Base-by-base conservation (phyloP, 1,284 basidiomycete species). In the Mycena sp. region DNA sequence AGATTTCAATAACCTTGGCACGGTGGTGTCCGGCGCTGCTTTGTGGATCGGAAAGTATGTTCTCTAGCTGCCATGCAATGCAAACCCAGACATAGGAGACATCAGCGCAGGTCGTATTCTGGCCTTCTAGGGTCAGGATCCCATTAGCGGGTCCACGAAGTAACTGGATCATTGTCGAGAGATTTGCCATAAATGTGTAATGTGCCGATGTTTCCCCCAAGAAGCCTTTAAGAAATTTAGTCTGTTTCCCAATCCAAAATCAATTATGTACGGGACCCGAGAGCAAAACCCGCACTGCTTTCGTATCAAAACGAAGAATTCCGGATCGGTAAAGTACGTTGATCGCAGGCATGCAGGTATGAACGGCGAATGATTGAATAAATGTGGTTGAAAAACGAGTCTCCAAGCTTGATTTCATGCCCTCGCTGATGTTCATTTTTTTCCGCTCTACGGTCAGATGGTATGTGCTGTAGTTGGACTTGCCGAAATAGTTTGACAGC, bases 71-170 rank as follows among this genome's bases (percentile, higher is more conserved):
- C 43, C 61, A 70, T 0, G 67, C 71, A 58, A 74, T 74, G 43
- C 67, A 69, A n/a, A 73, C 67, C 69, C 70, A 73, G 1, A 61
- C 69, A 67, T 70, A 74, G 44, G 72, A 73, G 17, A 73, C 66
- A 59, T 74, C 69, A 4, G 70, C 67, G 45, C 72, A 73, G 3
- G 55, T 74, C 3, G 67, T 70, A 38, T 70, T 69, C 41, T 71
- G 70, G 11, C 69, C 73, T 50, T 74, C 72, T 14, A 73, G 67
- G 11, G 70, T 71, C 0, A 67, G 30, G 37, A 74, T 68, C 6
- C 50, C 69, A 56, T 72, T 71, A 12, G 69, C 72, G 5, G 53
- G 62, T 11, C 70, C 44, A 3, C 54, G 23, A 3, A 70, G 32
- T 0, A 73, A 37, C 6, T 69, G 64, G 19, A 69, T 65, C 44